Conservation (phyloP, 805 yeast species). For the Zygosaccharomyces bisporus region DNA sequence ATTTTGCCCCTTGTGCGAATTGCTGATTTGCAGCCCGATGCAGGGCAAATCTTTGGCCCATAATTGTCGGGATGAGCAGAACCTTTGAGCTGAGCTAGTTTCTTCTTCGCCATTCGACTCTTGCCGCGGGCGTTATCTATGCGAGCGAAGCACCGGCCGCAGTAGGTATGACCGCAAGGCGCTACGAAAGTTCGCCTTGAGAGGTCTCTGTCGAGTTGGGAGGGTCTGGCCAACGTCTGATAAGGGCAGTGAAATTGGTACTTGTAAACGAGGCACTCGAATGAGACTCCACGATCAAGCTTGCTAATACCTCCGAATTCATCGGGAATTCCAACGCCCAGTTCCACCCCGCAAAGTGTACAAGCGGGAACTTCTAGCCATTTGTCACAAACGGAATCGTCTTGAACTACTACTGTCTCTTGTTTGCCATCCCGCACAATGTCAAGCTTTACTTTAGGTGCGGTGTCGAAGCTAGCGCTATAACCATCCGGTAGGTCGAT, state of each 20-base stretch:
- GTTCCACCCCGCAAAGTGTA: slow-evolving; percentile 62
- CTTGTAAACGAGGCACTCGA: slow-evolving; percentile 34
- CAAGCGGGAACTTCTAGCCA: slow-evolving; percentile 47
- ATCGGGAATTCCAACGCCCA: slow-evolving; percentile 71
- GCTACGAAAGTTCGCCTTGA: slow-evolving; percentile 65
- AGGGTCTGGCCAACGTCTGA: slow-evolving; percentile 49
- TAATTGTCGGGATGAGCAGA: slow-evolving; percentile 42
- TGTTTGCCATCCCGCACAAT: slow-evolving; percentile 21
- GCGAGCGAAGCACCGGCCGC: slow-evolving; percentile 78
- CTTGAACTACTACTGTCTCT: slow-evolving; percentile 21
- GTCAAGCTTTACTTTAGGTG: slow-evolving; percentile 21
- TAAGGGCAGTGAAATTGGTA: slow-evolving; percentile 58
- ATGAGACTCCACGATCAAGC: slow-evolving; percentile 26
- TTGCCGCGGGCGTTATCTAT: slow-evolving; percentile 44
- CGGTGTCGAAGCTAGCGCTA: slow-evolving; percentile 30
- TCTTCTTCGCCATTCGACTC: slow-evolving; percentile 24
- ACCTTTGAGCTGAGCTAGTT: slow-evolving; percentile 27
- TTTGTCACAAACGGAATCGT: slow-evolving; percentile 30
- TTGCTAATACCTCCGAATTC: slow-evolving; percentile 38
- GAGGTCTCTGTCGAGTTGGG: slow-evolving; percentile 53
- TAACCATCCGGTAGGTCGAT: slow-evolving; percentile 30
- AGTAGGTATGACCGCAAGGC: slow-evolving; percentile 78
- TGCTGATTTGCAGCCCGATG: slow-evolving; percentile 43
- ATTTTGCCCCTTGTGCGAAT: slow-evolving; percentile 49
- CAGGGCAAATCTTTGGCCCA: slow-evolving; percentile 61